Conservation (phyloP, 2,329 filamentous ascomycete genomes). For the Rutstroemia sp. region DNA sequence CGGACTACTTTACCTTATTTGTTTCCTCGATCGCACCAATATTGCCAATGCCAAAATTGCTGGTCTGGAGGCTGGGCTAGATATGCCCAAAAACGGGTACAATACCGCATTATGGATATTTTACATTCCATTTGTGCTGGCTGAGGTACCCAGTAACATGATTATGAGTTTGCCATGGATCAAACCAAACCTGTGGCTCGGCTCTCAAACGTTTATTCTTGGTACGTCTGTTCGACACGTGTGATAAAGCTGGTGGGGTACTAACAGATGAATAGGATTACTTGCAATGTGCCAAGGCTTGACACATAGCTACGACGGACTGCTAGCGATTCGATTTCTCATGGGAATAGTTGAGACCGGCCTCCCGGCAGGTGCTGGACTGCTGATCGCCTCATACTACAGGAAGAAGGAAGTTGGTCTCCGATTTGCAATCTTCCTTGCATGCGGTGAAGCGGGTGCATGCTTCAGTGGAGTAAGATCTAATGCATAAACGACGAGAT, state of each 20-base stretch:
- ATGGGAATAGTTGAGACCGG: conserved; percentile 15
- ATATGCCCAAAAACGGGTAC: conserved; percentile 7
- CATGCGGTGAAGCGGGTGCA: conserved; percentile 27
- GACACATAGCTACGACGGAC: conserved; percentile 30
- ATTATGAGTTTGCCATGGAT: conserved; percentile 38
- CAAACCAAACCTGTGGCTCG: conserved; percentile 11
- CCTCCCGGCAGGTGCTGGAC: conserved; percentile 30
- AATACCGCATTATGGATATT: conserved; percentile 13
- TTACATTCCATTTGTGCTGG: conserved; percentile 12
- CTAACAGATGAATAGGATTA: background rate
- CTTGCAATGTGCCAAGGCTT: conserved; percentile 35
- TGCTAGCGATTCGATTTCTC: conserved; percentile 10
- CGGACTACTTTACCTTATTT: conserved; percentile 49
- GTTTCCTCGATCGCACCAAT: conserved; percentile 45
- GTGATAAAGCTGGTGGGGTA: background rate
- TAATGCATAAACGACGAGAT: no score
- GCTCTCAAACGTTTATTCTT: background rate
- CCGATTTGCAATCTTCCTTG: conserved; percentile 40
- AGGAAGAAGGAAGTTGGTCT: conserved; percentile 49
- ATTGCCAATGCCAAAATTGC: conserved; percentile 31
- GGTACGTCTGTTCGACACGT: background rate
- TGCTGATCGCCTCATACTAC: conserved; percentile 49
- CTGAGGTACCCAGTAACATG: conserved; percentile 47
- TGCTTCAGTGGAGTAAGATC: conserved; percentile 38
- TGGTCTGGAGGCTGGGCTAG: conserved; percentile 7